Conservation (phyloP, 1,284 basidiomycete species). For the Sanghuangporus baumii region DNA sequence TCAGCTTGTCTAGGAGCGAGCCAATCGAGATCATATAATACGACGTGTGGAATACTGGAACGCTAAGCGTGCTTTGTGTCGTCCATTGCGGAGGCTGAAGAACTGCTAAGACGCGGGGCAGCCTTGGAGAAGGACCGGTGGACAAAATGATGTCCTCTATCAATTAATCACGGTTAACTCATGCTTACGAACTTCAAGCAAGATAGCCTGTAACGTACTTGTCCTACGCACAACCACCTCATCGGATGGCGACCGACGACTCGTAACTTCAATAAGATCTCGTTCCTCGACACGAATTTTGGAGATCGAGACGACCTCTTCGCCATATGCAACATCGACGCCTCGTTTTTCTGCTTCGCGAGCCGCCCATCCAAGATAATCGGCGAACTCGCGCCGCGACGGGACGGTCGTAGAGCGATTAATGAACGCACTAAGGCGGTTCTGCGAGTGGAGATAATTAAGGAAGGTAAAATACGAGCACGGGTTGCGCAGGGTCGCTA, state of each 20-base stretch:
- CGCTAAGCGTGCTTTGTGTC: conserved; percentile 5
- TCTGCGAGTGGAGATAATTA: conserved; percentile 47
- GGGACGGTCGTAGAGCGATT: conserved; percentile 33
- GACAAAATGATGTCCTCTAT: conserved; percentile 45
- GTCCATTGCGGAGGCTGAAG: conserved; percentile 22
- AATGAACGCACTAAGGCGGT: conserved; percentile 42
- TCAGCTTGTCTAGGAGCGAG: conserved; percentile 29
- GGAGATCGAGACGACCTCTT: conserved; percentile 40
- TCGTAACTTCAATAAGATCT: conserved; percentile 35
- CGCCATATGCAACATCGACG: conserved; percentile 40
- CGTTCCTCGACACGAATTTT: conserved; percentile 22
- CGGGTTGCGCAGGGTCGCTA: conserved; percentile 52
- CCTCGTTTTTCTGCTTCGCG: conserved; percentile 38
- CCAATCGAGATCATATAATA: conserved; percentile 37
- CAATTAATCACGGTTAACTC: neutral
- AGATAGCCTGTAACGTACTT: conserved; percentile 30
- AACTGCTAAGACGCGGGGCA: conserved; percentile 35
- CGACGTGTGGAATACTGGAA: conserved; percentile 41
- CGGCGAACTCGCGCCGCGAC: conserved; percentile 42
- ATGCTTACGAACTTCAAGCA: neutral
- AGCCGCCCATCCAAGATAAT: conserved; percentile 54
- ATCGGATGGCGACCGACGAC: conserved; percentile 32
- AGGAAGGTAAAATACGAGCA: conserved; percentile 53
- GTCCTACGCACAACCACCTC: conserved; percentile 31
- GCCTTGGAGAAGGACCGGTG: conserved; percentile 42